Percentiles rank a stretch among this genome's conserved stretches.
Evolutionary conservation across 208 protist species (phyloP).

Genomic region (Leptomonas pyrrhocoris): DNA sequence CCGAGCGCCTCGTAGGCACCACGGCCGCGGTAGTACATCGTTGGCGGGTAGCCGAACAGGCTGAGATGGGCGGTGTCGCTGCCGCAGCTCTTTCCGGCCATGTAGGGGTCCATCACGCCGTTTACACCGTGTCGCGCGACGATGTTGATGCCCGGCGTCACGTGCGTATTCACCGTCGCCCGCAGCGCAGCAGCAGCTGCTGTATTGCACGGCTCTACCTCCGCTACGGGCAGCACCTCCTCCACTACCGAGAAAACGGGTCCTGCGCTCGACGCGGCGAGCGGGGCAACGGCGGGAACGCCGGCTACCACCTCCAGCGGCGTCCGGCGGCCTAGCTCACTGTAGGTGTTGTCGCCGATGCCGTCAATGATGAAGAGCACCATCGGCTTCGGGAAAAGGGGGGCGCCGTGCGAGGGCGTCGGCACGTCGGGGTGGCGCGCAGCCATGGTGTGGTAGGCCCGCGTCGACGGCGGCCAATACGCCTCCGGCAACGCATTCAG

Average conservation of each 20-base stretch:
- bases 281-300: constrained; percentile 23
- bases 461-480: constrained; percentile 36
- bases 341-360: constrained; percentile 68
- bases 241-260: constrained; percentile 12
- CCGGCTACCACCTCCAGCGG: constrained; percentile 76
- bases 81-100: constrained; percentile 64
- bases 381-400: constrained; percentile 50
- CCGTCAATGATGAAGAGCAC: constrained; percentile 83
- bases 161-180: constrained; percentile 11
- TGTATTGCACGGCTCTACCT: background rate
- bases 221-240: constrained; percentile 7
- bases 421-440: background rate
- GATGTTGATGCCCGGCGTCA: constrained; percentile 53
- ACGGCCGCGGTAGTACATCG: constrained; percentile 67
- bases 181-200: constrained; percentile 8
- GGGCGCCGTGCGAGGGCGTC: constrained; percentile 34
- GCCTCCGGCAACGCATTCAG: constrained; percentile 35
- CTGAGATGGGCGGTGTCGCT: constrained; percentile 82
- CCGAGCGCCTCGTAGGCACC: constrained; percentile 75
- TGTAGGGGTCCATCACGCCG: constrained; percentile 74
- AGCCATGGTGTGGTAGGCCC: constrained; percentile 19
- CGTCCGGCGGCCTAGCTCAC: constrained; percentile 55
- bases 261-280: background rate
- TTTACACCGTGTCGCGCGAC: constrained; percentile 56
- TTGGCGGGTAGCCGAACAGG: constrained; percentile 70